phyloP scores from a whole-genome alignment of 352 stramenopile species.

The Globisporangium radiosum region DNA sequence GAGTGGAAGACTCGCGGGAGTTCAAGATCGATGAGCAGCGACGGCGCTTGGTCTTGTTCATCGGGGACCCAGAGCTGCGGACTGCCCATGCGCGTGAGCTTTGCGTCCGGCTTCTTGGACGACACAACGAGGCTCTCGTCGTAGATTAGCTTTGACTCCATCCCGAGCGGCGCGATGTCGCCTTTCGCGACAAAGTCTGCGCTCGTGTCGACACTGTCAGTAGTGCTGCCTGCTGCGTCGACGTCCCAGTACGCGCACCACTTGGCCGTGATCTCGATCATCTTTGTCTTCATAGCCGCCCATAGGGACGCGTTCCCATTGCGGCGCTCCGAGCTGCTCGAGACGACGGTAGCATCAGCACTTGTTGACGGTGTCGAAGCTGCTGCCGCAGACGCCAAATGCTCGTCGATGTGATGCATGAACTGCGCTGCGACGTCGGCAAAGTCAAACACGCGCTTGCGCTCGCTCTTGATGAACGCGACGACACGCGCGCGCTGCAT shows the following conservation, averaged over 20 bases:
- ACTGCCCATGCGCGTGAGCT: constrained; percentile 49
- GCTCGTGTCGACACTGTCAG: neutral
- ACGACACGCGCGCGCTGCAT: constrained; percentile 45
- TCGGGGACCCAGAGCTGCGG: constrained; percentile 54
- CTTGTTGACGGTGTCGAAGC: constrained; percentile 1
- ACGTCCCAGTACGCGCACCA: constrained; percentile 28
- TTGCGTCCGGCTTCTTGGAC: constrained; percentile 50
- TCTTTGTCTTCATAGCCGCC: constrained; percentile 25
- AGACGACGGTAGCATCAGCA: neutral
- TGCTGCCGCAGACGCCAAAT: constrained; percentile 14
- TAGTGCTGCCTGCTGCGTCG: constrained; percentile 6
- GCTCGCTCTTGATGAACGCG: constrained; percentile 48
- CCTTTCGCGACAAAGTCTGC: constrained; percentile 34
- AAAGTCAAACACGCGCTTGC: constrained; percentile 64
- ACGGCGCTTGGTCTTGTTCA: constrained; percentile 39
- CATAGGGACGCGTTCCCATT: constrained; percentile 18
- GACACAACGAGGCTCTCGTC: constrained; percentile 57
- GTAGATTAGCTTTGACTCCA: constrained; percentile 51
- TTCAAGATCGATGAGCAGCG: constrained; percentile 65
- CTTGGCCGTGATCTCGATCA: constrained; percentile 19
- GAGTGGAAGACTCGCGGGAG: constrained; percentile 61
- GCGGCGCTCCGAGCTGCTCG: neutral
- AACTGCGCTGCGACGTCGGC: constrained; percentile 41
- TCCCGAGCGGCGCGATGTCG: constrained; percentile 39
- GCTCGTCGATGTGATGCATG: constrained; percentile 38